phyloP scores from a whole-genome alignment of 2,329 filamentous ascomycete genomes.

The Pestalotiopsis fici region DNA sequence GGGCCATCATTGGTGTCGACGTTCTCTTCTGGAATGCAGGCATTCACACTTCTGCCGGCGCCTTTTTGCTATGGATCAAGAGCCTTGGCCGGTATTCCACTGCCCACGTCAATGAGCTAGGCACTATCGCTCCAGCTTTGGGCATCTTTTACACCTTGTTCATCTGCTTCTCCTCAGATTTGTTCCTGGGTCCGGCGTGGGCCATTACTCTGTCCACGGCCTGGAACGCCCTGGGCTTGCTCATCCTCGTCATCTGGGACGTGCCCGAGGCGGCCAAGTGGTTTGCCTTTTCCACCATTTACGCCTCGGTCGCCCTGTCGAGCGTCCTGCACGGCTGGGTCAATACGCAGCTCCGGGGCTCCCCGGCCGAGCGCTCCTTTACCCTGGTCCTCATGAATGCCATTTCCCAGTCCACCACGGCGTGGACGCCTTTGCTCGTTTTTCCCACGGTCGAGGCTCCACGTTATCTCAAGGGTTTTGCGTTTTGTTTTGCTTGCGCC shows the following conservation, averaged over 20 bases:
- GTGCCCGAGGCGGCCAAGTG: slow-evolving; percentile 55
- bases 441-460: slow-evolving; percentile 47
- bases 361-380: slow-evolving; percentile 46
- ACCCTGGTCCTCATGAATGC: slow-evolving; percentile 52
- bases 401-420: slow-evolving; percentile 53
- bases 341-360: slow-evolving; percentile 47
- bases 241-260: slow-evolving; percentile 55
- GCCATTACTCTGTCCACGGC: slow-evolving; percentile 51
- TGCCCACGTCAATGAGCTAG: slow-evolving; percentile 49
- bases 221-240: slow-evolving; percentile 52
- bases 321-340: slow-evolving; percentile 57
- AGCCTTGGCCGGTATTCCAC: slow-evolving; percentile 47
- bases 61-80: slow-evolving; percentile 59
- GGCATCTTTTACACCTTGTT: slow-evolving; percentile 58
- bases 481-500: slow-evolving; percentile 8
- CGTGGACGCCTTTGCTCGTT: slow-evolving; percentile 54
- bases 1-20: slow-evolving; percentile 49
- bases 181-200: slow-evolving; percentile 51
- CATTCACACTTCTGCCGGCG: slow-evolving; percentile 44
- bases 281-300: slow-evolving; percentile 52
- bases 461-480: slow-evolving; percentile 36
- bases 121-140: slow-evolving; percentile 50
- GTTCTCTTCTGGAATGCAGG: slow-evolving; percentile 58
- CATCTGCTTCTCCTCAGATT: slow-evolving; percentile 54
- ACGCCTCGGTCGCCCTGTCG: slow-evolving; percentile 50